Evolutionary conservation across 805 yeast species (phyloP), one percentile per base, ranked within the genome.

Genomic region (Metschnikowia sp.): DNA sequence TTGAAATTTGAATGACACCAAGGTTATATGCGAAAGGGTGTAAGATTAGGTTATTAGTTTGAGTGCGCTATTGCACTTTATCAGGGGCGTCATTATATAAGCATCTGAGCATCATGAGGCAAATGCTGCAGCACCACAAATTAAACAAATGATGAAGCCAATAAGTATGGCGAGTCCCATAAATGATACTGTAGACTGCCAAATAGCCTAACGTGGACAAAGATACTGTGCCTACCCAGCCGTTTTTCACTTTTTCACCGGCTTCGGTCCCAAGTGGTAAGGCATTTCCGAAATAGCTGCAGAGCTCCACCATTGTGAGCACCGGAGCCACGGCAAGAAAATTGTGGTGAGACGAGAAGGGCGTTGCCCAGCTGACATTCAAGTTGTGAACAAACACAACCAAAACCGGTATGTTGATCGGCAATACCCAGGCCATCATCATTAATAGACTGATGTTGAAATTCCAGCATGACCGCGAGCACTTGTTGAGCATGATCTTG

Each of bases 321-420:
- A 86, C 81, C 0, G 97, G 96, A 11, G 84, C 67, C 22, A 90
- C 78, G 0, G 96, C 86, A 44, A 90, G 64, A 36, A 87, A 70
- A 59, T 88, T 90, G 62, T 91, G 96, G 62, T 89, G 96, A 0
- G 96, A 85, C 6, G 87, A 79, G 59, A 89, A 89, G 13, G 96
- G 90, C 0, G 94, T 86, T 46, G 75, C 78, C 96, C 96, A 88
- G 54, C 76, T 79, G 15, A 88, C 75, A 1, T 86, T 76, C 49
- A 89, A 71, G 58, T 90, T 87, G 58, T 88, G 96, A 32, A 87
- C 68, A 73, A 90, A 89, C 1, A 90, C 96, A 48, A 89, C 71
- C 29, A 90, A 61, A 1, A 86, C 81, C 0, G 97, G 96, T 1
- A 83, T 70, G 57, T 86, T 86, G 18, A 89, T 81, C 0, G 96